Evolutionary conservation across 208 protist genomes (phyloP).

Genomic region (Balamuthia mandrillaris): DNA sequence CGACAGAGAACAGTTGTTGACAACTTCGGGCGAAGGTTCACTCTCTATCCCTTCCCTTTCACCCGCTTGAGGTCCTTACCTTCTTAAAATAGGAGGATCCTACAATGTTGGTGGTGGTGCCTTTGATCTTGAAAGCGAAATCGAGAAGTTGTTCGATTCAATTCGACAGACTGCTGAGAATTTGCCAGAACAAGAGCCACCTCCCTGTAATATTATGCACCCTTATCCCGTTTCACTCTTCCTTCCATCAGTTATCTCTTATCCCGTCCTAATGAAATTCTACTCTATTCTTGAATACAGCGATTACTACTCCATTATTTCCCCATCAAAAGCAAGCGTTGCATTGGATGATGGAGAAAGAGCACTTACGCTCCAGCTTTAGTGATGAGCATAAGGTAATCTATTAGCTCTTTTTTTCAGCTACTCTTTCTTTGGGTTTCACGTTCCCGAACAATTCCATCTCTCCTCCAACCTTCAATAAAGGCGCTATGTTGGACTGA

Average conservation of each 20-base stretch:
- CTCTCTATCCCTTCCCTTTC: background rate
- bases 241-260: too few relatives aligned
- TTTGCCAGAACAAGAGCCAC: background rate
- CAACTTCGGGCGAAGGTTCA: background rate
- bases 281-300: too few relatives aligned
- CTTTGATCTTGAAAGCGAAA: background rate
- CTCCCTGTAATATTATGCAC: too few relatives aligned
- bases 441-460: too few relatives aligned
- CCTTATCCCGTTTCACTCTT: too few relatives aligned
- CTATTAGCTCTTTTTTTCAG: background rate
- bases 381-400: constrained; percentile 9
- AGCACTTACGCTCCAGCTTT: background rate
- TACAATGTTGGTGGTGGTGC: background rate
- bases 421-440: background rate
- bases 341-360: constrained; percentile 4
- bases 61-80: background rate
- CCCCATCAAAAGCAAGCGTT: constrained; percentile 18
- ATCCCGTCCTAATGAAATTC: too few relatives aligned
- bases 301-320: background rate
- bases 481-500: background rate
- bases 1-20: background rate
- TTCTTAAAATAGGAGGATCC: background rate
- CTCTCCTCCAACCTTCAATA: background rate
- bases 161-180: background rate
- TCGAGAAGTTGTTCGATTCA: background rate